Percentiles rank a stretch among this genome's conserved stretches.
These are phyloP conservation scores for Lathyrus oleraceus DNA, from an alignment of 306 rosid genomes.

Conservation along the genomic window DNA sequence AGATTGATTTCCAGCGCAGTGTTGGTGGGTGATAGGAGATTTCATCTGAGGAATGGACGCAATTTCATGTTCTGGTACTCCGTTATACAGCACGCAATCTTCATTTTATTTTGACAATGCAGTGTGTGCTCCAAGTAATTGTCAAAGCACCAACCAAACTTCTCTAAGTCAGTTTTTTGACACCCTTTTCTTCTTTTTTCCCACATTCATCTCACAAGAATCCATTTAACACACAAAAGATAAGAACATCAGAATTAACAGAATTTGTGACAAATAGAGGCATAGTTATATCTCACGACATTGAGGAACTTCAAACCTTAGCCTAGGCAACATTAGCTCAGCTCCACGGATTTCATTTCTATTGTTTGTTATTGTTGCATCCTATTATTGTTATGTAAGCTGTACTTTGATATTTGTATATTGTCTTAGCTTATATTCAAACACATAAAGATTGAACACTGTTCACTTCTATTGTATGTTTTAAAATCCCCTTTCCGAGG, in stretches of 20 bases:
- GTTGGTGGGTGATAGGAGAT: constrained; percentile 19
- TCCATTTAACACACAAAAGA: too few species aligned
- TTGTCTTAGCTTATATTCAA: not conserved
- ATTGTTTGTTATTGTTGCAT: not conserved
- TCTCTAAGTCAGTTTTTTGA: too few species aligned
- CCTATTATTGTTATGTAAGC: not conserved
- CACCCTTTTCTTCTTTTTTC: too few species aligned
- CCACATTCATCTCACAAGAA: too few species aligned
- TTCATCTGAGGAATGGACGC: constrained; percentile 21
- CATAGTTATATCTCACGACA: not conserved
- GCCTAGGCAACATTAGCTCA: not conserved
- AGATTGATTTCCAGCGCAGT: constrained; percentile 30
- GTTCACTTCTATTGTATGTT: not conserved
- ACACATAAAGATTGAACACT: not conserved
- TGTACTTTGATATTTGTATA: not conserved
- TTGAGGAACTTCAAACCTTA: constrained; percentile 9
- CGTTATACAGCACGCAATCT: not conserved
- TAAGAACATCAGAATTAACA: too few species aligned
- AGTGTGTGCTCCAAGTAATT: not conserved
- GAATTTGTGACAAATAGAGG: too few species aligned
- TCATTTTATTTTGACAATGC: constrained; percentile 24
- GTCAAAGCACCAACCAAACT: not conserved
- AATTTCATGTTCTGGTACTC: constrained; percentile 25
- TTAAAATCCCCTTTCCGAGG: not conserved
- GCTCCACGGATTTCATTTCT: not conserved